Evolutionary conservation across 768 basidiomycete genomes (phyloP), one percentile per base, ranked within the genome.

Genomic region (Omphalotus guepiniiformis): DNA sequence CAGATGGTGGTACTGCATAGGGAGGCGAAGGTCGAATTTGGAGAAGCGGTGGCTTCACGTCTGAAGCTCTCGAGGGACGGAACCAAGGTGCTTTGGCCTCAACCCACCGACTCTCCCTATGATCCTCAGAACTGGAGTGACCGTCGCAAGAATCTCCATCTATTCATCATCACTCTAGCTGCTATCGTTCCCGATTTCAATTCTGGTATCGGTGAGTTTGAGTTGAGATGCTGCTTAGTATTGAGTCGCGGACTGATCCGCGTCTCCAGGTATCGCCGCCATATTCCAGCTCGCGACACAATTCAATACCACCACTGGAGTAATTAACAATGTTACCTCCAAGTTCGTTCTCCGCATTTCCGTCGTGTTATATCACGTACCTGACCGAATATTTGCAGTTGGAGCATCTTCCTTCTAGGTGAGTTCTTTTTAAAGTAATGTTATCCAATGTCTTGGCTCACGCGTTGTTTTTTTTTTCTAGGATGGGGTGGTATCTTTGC

Each of bases 171-270:
- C 45, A 83, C 82, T 0, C 61, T 85, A 13, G 82, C 83, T 9
- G 76, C 82, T 0, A 75, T 82, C 43, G 73, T 84, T 3, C 84
- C 83, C 2, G 83, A 85, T 50, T 85, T 85, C 49, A 74, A 79
- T 54, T 83, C 80, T 8, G 80, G 76, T 1, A 79, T 83, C 42
- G 83, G 83, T 78, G 22, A 29, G 63, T 53, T 19, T 29, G 5
- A 37, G 13, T n/a, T 18, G 37, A 19, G 44, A 23, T 15, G 46
- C 37, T 39, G 35, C 34, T n/a, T n/a, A n/a, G n/a, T n/a, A n/a
- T n/a, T n/a, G n/a, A n/a, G n/a, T n/a, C n/a, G n/a, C n/a, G n/a
- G n/a, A n/a, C n/a, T n/a, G n/a, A n/a, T n/a, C n/a, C n/a, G n/a
- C n/a, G n/a, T 12, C 42, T 12, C 12, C 39, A 80, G 79, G 80